Conservation (phyloP, 495 filamentous ascomycete species). For the Aspergillus homomorphus region DNA sequence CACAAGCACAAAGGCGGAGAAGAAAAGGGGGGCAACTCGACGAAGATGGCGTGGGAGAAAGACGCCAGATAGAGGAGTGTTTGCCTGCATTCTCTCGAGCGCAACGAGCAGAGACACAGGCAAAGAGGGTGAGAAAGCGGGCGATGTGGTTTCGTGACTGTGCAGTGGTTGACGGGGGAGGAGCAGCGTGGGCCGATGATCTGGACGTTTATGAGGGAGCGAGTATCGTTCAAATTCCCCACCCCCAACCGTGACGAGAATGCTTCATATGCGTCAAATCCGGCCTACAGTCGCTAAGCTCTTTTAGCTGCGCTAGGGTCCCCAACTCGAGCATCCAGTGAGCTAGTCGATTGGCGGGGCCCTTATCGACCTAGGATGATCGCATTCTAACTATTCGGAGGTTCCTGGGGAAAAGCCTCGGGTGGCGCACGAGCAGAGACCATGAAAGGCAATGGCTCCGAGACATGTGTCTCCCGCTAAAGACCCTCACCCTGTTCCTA, state of each 20-base stretch:
- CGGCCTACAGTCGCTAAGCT: conserved; percentile 1
- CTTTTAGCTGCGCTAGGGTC: conserved; percentile 2
- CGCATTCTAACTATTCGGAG: background rate
- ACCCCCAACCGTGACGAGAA: background rate
- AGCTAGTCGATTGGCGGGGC: background rate
- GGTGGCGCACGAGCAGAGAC: background rate
- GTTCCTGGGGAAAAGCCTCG: conserved; percentile 7
- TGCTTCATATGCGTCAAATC: background rate
- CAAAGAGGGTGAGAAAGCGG: background rate
- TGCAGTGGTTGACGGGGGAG: background rate
- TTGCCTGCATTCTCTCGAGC: background rate
- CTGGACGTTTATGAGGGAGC: conserved; percentile 1
- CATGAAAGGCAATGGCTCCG: conserved; percentile 4
- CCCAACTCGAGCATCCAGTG: background rate
- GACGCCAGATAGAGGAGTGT: conserved; percentile 7
- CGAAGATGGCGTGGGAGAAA: conserved; percentile 21
- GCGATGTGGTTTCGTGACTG: background rate
- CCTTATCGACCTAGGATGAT: background rate
- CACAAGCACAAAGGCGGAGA: conserved; percentile 1
- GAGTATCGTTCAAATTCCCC: too few relatives aligned
- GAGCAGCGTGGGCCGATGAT: background rate
- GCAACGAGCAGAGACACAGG: background rate
- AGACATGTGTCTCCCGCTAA: conserved; percentile 8
- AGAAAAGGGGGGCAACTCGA: conserved; percentile 12
- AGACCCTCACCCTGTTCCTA: background rate